A percentile compares a stretch with the other conserved stretches of the same genome.
These are phyloP conservation scores for Calonectria pteridis DNA, from an alignment of 2,329 filamentous ascomycete genomes.

Conservation along the genomic window DNA sequence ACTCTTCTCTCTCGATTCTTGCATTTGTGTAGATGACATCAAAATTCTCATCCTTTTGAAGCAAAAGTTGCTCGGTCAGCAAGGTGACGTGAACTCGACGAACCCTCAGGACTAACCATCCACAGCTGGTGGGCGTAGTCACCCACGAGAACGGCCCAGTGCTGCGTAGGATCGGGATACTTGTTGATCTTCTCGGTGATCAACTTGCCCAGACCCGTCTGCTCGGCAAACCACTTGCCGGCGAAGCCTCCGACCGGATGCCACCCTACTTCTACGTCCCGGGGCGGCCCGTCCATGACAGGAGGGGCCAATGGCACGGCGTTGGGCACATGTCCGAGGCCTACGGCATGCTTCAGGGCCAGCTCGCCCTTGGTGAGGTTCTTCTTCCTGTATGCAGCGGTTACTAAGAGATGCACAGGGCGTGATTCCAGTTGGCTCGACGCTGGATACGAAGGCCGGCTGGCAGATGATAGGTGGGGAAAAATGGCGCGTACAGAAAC, in stretches of 20 bases:
- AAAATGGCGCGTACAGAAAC: constrained; percentile 49
- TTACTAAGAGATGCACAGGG: constrained; percentile 17
- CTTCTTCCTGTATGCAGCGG: constrained; percentile 39
- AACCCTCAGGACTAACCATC: constrained; percentile 59
- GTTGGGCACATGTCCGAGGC: constrained; percentile 49
- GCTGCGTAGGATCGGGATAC: constrained; percentile 71
- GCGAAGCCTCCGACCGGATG: constrained; percentile 68
- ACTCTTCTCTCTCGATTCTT: constrained; percentile 58
- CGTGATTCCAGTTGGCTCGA: background rate
- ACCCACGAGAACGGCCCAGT: constrained; percentile 70
- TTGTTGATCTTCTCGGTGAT: constrained; percentile 67
- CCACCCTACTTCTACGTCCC: constrained; percentile 66
- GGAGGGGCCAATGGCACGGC: constrained; percentile 47
- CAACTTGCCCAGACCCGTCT: constrained; percentile 66
- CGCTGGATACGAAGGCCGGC: background rate
- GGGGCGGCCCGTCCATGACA: constrained; percentile 45
- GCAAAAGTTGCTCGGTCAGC: background rate
- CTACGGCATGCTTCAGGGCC: constrained; percentile 51
- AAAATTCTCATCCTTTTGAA: constrained; percentile 65
- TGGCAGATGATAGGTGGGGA: constrained; percentile 7
- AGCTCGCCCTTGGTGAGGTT: constrained; percentile 52
- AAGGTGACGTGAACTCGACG: fast-evolving
- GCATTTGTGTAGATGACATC: constrained; percentile 70
- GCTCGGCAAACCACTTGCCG: constrained; percentile 70
- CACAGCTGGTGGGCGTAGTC: constrained; percentile 69